A percentile compares a stretch with the other conserved stretches of the same genome.
Conservation (phyloP, 1,139 yeast species). For the Pneumocystis sp. region DNA sequence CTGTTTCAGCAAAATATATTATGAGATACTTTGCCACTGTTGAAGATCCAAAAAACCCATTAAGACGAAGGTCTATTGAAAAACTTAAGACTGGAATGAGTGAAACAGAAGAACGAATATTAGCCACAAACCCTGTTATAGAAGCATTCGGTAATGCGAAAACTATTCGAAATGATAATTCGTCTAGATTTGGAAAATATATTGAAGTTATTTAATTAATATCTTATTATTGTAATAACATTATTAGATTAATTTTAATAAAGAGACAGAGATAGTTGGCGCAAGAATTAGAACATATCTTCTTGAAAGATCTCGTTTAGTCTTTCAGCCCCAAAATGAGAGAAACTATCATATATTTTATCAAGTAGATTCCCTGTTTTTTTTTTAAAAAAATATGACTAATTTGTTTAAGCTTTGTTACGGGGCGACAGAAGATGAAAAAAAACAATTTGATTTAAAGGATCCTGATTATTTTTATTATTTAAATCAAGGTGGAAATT, state of each 20-base stretch:
- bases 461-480: conserved; percentile 57
- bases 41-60: conserved; percentile 42
- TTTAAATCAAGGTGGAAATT: conserved; percentile 79
- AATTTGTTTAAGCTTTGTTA: conserved; percentile 34
- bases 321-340: conserved; percentile 77
- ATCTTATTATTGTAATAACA: neutral
- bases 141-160: conserved; percentile 98
- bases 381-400: neutral
- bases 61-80: conserved; percentile 21
- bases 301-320: conserved; percentile 84
- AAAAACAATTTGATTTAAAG: conserved; percentile 40
- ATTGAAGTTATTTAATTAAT: conserved; percentile 39
- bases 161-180: conserved; percentile 92
- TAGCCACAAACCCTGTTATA: conserved; percentile 96
- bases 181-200: conserved; percentile 93
- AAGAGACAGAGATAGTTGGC: conserved; percentile 66
- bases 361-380: conserved; percentile 28
- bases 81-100: conserved; percentile 36
- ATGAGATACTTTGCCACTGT: conserved; percentile 97
- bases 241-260: conserved; percentile 44
- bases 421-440: conserved; percentile 54
- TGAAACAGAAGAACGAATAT: conserved; percentile 80
- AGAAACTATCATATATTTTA: conserved; percentile 93
- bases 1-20: conserved; percentile 91
- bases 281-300: conserved; percentile 87